Percentiles rank a stretch among this genome's conserved stretches.
These are phyloP conservation scores for Hypholoma fasciculare DNA, from an alignment of 768 basidiomycete species.

Conservation along the genomic window DNA sequence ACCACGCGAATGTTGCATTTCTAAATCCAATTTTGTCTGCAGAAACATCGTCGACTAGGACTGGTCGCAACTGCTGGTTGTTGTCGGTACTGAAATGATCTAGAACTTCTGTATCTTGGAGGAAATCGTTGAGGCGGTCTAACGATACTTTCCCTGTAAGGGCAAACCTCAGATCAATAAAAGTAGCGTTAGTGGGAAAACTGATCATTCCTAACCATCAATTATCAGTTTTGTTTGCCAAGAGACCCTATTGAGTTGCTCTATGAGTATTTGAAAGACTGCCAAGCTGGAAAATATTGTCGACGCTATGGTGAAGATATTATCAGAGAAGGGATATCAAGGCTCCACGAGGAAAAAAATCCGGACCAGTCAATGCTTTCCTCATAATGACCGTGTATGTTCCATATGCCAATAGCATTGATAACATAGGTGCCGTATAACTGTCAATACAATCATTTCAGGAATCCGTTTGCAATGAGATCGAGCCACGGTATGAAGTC, in stretches of 20 bases:
- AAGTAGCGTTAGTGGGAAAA: background rate
- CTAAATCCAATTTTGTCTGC: background rate
- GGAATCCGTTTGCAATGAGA: background rate
- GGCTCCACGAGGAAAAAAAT: background rate
- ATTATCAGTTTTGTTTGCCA: conserved; percentile 21
- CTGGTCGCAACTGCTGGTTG: background rate
- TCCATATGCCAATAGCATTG: conserved; percentile 44
- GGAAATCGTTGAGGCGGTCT: conserved; percentile 46
- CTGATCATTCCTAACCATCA: conserved; percentile 26
- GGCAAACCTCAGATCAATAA: background rate
- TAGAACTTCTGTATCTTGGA: conserved; percentile 49
- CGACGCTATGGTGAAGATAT: conserved; percentile 35
- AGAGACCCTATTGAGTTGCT: conserved; percentile 42
- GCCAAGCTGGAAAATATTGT: conserved; percentile 55
- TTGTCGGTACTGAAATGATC: conserved; percentile 30
- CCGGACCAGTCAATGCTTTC: conserved; percentile 30
- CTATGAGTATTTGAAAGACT: conserved; percentile 62
- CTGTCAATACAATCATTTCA: background rate
- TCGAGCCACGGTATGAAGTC: background rate
- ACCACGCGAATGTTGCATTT: conserved; percentile 3
- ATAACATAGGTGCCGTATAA: conserved; percentile 46
- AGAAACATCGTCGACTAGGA: background rate
- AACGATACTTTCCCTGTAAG: conserved; percentile 54
- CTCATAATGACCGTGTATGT: conserved; percentile 50
- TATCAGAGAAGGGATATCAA: no score